Evolutionary conservation across 2,329 filamentous ascomycete genomes (phyloP).

Genomic region (Fusarium sp.): DNA sequence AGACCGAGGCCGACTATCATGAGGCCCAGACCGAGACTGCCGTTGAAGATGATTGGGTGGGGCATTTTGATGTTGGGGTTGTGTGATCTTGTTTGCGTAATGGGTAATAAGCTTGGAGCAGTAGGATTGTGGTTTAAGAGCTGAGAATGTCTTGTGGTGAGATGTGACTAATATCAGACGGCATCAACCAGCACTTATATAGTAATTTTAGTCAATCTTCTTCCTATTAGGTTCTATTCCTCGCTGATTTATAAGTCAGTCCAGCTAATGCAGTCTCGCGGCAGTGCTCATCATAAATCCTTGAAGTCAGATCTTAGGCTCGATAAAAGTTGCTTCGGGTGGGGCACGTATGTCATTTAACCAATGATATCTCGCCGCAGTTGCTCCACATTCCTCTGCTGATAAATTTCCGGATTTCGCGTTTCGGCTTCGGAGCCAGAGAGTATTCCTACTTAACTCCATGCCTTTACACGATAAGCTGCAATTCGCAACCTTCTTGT

Average conservation of each 20-base stretch:
- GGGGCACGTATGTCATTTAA: fast-evolving
- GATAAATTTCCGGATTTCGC: not conserved
- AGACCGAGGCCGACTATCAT: constrained; percentile 8
- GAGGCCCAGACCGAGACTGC: not conserved
- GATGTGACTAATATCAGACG: fast-evolving
- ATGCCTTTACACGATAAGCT: not conserved
- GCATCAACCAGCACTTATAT: not conserved
- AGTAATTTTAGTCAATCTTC: fast-evolving
- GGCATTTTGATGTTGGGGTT: not conserved
- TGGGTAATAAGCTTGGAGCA: fast-evolving
- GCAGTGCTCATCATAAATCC: not conserved
- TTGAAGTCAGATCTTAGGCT: not conserved
- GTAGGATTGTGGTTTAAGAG: not conserved
- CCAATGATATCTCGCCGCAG: not conserved
- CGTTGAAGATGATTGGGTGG: constrained; percentile 15
- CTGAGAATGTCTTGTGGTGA: not conserved
- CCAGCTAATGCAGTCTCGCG: not conserved
- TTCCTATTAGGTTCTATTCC: not conserved
- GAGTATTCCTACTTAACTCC: not conserved
- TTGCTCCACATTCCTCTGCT: not conserved
- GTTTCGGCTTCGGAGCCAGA: not conserved
- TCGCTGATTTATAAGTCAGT: not conserved
- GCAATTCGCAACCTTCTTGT: fast-evolving
- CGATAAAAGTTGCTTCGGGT: not conserved
- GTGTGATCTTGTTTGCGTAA: not conserved